Evolutionary conservation across 495 filamentous ascomycete species (phyloP), one percentile per base, ranked within the genome.

Genomic region (Acidomyces sp.): DNA sequence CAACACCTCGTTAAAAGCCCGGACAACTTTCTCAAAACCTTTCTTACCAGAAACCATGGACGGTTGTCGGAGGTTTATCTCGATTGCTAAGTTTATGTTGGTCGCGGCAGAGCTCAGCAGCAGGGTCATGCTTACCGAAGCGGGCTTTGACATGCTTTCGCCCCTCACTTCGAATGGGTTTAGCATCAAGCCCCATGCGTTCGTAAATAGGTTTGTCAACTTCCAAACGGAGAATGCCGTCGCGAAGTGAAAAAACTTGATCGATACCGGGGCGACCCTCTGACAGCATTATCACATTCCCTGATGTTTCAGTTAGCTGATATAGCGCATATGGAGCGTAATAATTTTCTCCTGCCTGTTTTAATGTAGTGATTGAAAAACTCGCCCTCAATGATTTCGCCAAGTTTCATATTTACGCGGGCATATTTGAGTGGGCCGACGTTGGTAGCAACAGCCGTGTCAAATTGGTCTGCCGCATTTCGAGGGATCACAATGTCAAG

Each of bases 291-390:
- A 92, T 57, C 47, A 93, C 68, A 55, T 85, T 80, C 15, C 90
- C 88, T 93, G 11, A 4, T 4, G 33, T 37, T 23, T 3, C 17
- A 29, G 33, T 40, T 22, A 33, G 37, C 36, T 18, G 10, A 23
- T 5, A 11, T 29, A 12, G 32, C 29, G 4, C 34, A 6, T 21
- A 9, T 21, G 39, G 23, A 37, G 34, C 21, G 19, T 16, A 31
- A 29, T 11, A 2, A 24, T 6, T 12, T 11, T 10, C 9, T 44
- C 43, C 12, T 71, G 92, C 87, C 87, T 49, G 70, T 66, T 56
- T 93, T 94, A 49, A 95, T 80, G 55, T 93, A 88, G 37, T 74
- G 65, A 31, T 75, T 82, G 58, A 93, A 88, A 51, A 97, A 97
- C 0, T 79, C 76, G 4, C 74, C 70, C 28, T 81, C 71, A 4